These are phyloP conservation scores for Blastomyces gilchristii DNA, from an alignment of 2,329 filamentous ascomycete genomes.

Conservation along the genomic window DNA sequence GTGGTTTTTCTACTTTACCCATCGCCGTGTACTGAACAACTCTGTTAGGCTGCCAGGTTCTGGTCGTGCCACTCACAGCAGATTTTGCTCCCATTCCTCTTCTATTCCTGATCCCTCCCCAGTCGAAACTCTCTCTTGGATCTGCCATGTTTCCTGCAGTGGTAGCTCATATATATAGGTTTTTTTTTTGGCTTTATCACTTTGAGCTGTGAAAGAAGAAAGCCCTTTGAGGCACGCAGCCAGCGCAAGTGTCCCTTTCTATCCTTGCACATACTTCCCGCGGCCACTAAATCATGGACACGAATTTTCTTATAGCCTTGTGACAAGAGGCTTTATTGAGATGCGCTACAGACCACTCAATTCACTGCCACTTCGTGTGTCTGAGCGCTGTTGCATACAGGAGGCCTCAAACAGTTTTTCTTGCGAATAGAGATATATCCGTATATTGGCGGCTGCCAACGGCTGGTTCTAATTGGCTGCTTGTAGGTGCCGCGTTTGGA, in stretches of 20 bases:
- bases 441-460: neutral
- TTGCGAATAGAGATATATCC: neutral
- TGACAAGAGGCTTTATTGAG: neutral
- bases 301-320: neutral
- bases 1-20: neutral
- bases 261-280: neutral
- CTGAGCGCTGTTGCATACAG: neutral
- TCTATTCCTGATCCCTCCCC: slow-evolving; percentile 4
- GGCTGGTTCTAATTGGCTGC: neutral
- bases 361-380: neutral
- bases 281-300: neutral
- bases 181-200: neutral
- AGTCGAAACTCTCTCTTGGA: slow-evolving; percentile 3
- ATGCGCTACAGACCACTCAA: neutral
- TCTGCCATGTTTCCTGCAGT: neutral
- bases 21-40: neutral
- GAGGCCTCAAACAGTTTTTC: neutral
- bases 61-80: neutral
- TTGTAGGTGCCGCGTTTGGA: neutral
- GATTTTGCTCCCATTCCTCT: slow-evolving; percentile 4
- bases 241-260: neutral
- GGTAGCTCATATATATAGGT: neutral
- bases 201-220: neutral
- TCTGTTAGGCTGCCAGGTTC: neutral
- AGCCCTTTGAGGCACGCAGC: neutral